These are phyloP conservation scores for Zelopaecilomyces penicillatus DNA, from an alignment of 2,329 filamentous ascomycete species.

Conservation along the genomic window DNA sequence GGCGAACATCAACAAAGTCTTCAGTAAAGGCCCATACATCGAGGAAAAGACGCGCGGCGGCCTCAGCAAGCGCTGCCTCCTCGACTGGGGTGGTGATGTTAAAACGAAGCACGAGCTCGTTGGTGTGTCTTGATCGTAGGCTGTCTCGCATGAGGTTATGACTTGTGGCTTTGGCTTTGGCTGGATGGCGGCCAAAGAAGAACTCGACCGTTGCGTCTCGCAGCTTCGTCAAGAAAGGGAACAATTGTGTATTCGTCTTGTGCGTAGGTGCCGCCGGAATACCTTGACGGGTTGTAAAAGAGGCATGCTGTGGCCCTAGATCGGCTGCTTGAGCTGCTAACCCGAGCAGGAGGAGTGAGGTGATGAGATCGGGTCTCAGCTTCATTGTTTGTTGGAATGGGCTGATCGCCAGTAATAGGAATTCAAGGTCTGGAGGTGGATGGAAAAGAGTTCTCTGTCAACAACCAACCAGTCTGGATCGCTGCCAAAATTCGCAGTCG, in stretches of 20 bases:
- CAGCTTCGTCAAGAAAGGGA: constrained; percentile 42
- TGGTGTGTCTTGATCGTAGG: constrained; percentile 51
- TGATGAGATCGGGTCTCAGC: constrained; percentile 10
- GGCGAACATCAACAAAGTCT: constrained; percentile 75
- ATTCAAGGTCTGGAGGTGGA: background rate
- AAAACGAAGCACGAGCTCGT: constrained; percentile 86
- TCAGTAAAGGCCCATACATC: constrained; percentile 85
- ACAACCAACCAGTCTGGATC: no score
- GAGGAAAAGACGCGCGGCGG: constrained; percentile 65
- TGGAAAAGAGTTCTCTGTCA: no score
- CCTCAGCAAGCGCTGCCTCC: constrained; percentile 61
- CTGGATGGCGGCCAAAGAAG: constrained; percentile 38
- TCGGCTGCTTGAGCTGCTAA: constrained; percentile 19
- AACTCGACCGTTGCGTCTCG: constrained; percentile 42
- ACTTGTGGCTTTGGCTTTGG: constrained; percentile 14
- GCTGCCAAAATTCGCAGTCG: no score
- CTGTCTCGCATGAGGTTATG: constrained; percentile 18
- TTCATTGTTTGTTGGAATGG: constrained; percentile 15
- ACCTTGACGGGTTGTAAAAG: constrained; percentile 8
- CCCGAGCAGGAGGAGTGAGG: constrained; percentile 18
- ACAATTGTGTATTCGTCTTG: constrained; percentile 21
- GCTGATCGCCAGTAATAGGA: background rate
- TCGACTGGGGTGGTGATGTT: constrained; percentile 63
- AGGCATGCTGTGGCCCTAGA: constrained; percentile 18
- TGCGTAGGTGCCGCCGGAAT: constrained; percentile 5